Conservation (phyloP, 1,139 yeast genomes). For the Barnettozyma hawaiiensis region DNA sequence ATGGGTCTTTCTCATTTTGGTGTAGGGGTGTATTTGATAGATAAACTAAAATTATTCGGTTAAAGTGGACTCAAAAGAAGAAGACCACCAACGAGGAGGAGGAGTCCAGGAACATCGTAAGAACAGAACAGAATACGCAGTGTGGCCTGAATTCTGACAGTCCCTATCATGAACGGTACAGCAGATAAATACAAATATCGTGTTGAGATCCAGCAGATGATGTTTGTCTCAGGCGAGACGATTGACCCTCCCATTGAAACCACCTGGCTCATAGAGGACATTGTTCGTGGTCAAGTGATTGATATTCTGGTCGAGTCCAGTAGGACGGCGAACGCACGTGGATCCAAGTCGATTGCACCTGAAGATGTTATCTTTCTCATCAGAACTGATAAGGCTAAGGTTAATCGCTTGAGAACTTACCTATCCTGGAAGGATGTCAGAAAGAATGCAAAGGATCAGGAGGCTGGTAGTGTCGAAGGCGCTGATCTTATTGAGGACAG, state of each 20-base stretch:
- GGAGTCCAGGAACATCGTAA: too few species aligned
- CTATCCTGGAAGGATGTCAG: slow-evolving; percentile 97
- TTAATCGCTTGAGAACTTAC: slow-evolving; percentile 82
- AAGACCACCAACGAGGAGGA: too few species aligned
- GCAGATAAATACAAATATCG: slow-evolving; percentile 67
- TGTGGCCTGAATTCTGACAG: background rate
- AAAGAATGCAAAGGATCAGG: slow-evolving; percentile 95
- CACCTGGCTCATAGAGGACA: slow-evolving; percentile 87
- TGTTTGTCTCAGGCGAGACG: slow-evolving; percentile 96
- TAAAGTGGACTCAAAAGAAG: too few species aligned
- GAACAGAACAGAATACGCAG: background rate
- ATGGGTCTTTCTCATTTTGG: background rate
- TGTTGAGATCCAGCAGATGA: slow-evolving; percentile 92
- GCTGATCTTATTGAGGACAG: slow-evolving; percentile 33
- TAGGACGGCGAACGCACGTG: slow-evolving; percentile 70
- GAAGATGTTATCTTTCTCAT: slow-evolving; percentile 92
- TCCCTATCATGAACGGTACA: slow-evolving; percentile 1
- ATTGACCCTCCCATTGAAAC: slow-evolving; percentile 93
- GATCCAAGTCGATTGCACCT: slow-evolving; percentile 80
- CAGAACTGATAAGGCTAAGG: slow-evolving; percentile 92
- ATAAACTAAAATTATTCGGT: too few species aligned
- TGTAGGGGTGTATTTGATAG: slow-evolving; percentile 1
- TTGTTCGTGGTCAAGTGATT: slow-evolving; percentile 90
- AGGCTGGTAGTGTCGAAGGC: slow-evolving; percentile 45
- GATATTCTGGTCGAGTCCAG: slow-evolving; percentile 80